Evolutionary conservation across 176 grass and related monocot genomes (phyloP), one percentile per base, ranked within the genome.

Genomic region (Zoysia pacifica): DNA sequence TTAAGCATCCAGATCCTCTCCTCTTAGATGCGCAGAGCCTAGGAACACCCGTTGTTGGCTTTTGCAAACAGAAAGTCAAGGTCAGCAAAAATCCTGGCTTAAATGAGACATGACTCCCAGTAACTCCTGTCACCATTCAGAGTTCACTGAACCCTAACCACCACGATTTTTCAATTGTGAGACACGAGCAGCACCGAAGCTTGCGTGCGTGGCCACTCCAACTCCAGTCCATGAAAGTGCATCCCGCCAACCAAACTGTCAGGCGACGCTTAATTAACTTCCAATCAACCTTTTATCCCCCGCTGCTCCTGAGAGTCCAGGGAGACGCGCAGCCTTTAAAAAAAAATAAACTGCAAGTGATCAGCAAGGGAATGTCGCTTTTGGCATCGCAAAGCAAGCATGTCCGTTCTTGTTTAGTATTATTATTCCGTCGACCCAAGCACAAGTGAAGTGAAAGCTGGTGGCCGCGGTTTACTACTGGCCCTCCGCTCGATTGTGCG

Each of bases 201-300:
- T 28, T 28, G 28, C 28, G 28, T 81, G 77, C 62, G 18, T 77
- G 60, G 48, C 44, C 54, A 20, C 20, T 38, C 19, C 55, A 76
- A 28, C 28, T 28, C 28, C 28, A 28, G 79, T 72, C 73, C 55
- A 88, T 41, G 81, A 49, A 76, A 85, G 77, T 28, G 76, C 65
- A 84, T 71, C 81, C 28, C 28, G 28, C 28, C 28, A 28, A 28
- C 28, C 28, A 28, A 28, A 28, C 28, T 28, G 28, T 28, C 28
- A 28, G 82, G 82, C 77, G 65, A 76, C 54, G 77, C 37, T 72
- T 85, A 85, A 66, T 28, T 28, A 28, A 28, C 72, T 89, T 39
- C 77, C 82, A 85, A 60, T 81, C 78, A 50, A 81, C 87, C 77
- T 89, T 89, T 77, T 81, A 81, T 77, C 55, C 55, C 5, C 51